A percentile compares a stretch with the other conserved stretches of the same genome.
Evolutionary conservation across 1,284 basidiomycete genomes (phyloP).

Genomic region (Tetrapyrgos nigripes): DNA sequence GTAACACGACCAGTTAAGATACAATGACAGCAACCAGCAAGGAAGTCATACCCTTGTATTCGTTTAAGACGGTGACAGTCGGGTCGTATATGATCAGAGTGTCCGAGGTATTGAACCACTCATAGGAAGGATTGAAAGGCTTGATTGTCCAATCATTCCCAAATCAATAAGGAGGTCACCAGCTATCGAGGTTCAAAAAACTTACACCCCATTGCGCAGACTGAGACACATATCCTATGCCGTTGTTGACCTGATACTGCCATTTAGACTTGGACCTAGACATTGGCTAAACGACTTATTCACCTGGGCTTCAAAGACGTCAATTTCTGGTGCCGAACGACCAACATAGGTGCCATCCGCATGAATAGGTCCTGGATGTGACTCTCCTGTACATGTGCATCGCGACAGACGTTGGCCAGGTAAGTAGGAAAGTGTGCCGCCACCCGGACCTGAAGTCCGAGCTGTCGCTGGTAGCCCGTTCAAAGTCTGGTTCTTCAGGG

Average conservation of each 20-base stretch:
- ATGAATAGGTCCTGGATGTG: slow-evolving; percentile 79
- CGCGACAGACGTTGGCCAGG: slow-evolving; percentile 82
- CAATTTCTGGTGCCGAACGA: slow-evolving; percentile 81
- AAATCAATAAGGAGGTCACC: background rate
- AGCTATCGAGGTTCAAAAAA: slow-evolving; percentile 15
- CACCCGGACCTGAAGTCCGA: slow-evolving; percentile 47
- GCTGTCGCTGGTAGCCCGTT: slow-evolving; percentile 47
- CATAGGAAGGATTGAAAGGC: slow-evolving; percentile 67
- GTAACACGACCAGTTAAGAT: too few relatives aligned
- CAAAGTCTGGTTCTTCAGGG: slow-evolving; percentile 63
- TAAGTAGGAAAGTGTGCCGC: slow-evolving; percentile 60
- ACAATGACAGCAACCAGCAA: too few relatives aligned
- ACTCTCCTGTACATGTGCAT: slow-evolving; percentile 79
- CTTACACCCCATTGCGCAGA: slow-evolving; percentile 76
- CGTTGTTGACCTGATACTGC: background rate
- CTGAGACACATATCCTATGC: slow-evolving; percentile 65
- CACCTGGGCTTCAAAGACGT: slow-evolving; percentile 76
- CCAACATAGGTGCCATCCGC: slow-evolving; percentile 72
- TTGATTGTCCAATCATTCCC: slow-evolving; percentile 29
- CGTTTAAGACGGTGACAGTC: slow-evolving; percentile 52
- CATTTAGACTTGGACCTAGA: slow-evolving; percentile 19
- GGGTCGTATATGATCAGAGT: slow-evolving; percentile 56
- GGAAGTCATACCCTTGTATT: slow-evolving; percentile 68
- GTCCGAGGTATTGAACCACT: slow-evolving; percentile 55
- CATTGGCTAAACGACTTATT: background rate